Percentiles rank a stretch among this genome's conserved stretches.
phyloP scores from a whole-genome alignment of 768 basidiomycete genomes.

The Podaxis carcinomalis region DNA sequence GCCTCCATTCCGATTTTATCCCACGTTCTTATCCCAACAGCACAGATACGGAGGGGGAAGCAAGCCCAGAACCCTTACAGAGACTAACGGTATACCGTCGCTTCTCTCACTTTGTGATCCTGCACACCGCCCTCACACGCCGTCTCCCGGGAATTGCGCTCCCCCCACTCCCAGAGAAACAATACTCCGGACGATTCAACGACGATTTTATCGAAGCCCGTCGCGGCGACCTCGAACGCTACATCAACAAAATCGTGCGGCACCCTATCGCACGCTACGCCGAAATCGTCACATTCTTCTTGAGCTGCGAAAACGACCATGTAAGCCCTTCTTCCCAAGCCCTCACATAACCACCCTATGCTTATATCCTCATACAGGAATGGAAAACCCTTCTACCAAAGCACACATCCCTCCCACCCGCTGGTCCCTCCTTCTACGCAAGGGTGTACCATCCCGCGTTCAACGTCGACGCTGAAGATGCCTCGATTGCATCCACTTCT shows the following conservation, averaged over 20 bases:
- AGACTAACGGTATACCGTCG: slow-evolving; percentile 75
- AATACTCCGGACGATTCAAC: slow-evolving; percentile 77
- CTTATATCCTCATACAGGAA: slow-evolving; percentile 41
- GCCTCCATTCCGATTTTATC: slow-evolving; percentile 15
- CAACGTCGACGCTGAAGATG: slow-evolving; percentile 76
- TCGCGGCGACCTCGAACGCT: slow-evolving; percentile 76
- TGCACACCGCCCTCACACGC: slow-evolving; percentile 66
- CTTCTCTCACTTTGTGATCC: slow-evolving; percentile 79
- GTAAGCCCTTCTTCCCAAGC: slow-evolving; percentile 37
- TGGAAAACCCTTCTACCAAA: slow-evolving; percentile 63
- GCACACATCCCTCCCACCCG: slow-evolving; percentile 55
- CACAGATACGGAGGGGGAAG: slow-evolving; percentile 13
- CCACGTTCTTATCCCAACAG: slow-evolving; percentile 9
- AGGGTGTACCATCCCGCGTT: slow-evolving; percentile 82
- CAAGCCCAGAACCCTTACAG: slow-evolving; percentile 31
- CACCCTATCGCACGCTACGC: slow-evolving; percentile 78
- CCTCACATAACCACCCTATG: background rate
- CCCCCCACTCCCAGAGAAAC: slow-evolving; percentile 82
- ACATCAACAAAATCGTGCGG: slow-evolving; percentile 61
- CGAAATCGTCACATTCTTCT: slow-evolving; percentile 76
- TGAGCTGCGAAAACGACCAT: slow-evolving; percentile 69
- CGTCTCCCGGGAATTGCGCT: slow-evolving; percentile 74
- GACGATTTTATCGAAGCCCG: slow-evolving; percentile 81
- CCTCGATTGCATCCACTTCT: slow-evolving; percentile 47
- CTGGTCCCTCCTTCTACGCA: slow-evolving; percentile 75